Evolutionary conservation across 805 yeast species (phyloP).

Genomic region (Lipomyces japonicus): DNA sequence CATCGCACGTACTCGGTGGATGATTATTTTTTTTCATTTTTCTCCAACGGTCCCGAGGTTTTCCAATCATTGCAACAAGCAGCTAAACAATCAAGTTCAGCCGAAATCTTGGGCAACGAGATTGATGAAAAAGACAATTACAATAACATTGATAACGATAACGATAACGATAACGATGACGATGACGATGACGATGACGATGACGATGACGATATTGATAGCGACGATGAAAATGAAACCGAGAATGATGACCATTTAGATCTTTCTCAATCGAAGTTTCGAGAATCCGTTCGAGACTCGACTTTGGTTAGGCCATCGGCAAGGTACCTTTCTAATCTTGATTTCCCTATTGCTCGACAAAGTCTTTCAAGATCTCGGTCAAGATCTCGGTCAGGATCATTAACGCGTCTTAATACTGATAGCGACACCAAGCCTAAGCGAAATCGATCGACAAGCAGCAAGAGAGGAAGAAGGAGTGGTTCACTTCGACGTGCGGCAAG

Average conservation of each 20-base stretch:
- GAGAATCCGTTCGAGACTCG: conserved; percentile 12
- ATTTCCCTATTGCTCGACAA: background rate
- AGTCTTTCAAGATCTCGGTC: background rate
- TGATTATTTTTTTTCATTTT: conserved; percentile 66
- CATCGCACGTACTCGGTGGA: conserved; percentile 56
- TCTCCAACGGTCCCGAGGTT: conserved; percentile 49
- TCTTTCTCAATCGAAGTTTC: background rate
- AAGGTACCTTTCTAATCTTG: conserved; percentile 7
- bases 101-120: conserved; percentile 1
- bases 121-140: too few relatives aligned
- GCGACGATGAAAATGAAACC: conserved; percentile 9
- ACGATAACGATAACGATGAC: background rate
- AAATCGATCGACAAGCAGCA: background rate
- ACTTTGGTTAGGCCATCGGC: conserved; percentile 12
- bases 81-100: background rate
- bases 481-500: conserved; percentile 6
- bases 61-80: conserved; percentile 7
- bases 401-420: background rate
- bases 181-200: background rate
- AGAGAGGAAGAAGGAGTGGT: background rate
- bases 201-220: conserved; percentile 8
- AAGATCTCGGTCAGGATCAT: background rate
- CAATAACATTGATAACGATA: background rate
- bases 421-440: background rate
- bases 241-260: conserved; percentile 6